Evolutionary conservation across 257 asterid species (phyloP).

Genomic region (Perilla frutescens): DNA sequence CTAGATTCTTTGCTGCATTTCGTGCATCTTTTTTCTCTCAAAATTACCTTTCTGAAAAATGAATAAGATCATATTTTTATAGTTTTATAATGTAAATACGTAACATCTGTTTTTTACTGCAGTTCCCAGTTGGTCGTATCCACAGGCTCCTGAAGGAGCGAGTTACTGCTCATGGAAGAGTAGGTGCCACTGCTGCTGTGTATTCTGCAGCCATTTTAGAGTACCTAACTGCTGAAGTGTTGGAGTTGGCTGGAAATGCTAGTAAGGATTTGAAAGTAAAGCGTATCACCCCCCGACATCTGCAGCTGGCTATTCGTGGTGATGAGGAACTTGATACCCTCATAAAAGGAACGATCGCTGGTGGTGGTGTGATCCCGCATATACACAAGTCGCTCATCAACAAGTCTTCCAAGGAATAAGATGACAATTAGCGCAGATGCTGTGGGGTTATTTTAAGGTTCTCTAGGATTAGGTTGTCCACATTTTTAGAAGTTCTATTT

Average conservation of each 20-base stretch:
- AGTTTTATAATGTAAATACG: neutral
- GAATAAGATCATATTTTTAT: neutral
- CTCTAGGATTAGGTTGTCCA: slow-evolving; percentile 38
- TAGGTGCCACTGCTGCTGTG: slow-evolving; percentile 57
- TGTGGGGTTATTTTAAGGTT: slow-evolving; percentile 17
- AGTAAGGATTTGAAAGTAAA: slow-evolving; percentile 59
- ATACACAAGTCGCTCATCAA: slow-evolving; percentile 61
- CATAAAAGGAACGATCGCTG: slow-evolving; percentile 56
- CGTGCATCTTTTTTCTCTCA: neutral
- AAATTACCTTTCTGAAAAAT: neutral
- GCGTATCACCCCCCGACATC: slow-evolving; percentile 58
- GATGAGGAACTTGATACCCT: slow-evolving; percentile 57
- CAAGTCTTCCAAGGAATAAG: slow-evolving; percentile 52
- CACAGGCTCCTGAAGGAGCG: slow-evolving; percentile 55
- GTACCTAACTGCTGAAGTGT: slow-evolving; percentile 51
- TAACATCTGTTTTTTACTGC: neutral
- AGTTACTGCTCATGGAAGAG: slow-evolving; percentile 54
- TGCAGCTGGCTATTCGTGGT: slow-evolving; percentile 57
- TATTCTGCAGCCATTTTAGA: slow-evolving; percentile 56
- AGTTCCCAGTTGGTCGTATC: slow-evolving; percentile 61
- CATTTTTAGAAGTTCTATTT: slow-evolving; percentile 31
- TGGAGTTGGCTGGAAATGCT: slow-evolving; percentile 60
- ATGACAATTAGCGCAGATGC: neutral
- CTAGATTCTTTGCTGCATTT: neutral
- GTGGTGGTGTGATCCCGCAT: slow-evolving; percentile 60